Conservation (phyloP, 768 basidiomycete genomes). For the Pulveroboletus sp. region DNA sequence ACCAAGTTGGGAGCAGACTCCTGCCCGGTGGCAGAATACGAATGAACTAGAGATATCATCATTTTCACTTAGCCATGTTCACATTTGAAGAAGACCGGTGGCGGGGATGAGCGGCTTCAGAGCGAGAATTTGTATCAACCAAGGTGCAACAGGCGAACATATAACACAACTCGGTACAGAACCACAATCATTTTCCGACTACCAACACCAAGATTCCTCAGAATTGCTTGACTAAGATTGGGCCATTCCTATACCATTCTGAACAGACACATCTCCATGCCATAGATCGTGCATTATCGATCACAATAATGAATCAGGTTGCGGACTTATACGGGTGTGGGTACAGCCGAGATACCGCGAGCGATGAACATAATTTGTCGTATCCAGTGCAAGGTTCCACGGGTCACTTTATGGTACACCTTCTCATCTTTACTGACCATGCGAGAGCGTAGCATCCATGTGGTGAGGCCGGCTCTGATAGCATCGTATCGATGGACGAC, state of each 20-base stretch:
- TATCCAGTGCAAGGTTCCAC: conserved; percentile 24
- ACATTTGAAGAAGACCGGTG: too few relatives aligned
- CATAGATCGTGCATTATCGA: not conserved
- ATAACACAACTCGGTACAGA: not conserved
- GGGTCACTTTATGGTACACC: too few relatives aligned
- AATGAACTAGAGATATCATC: too few relatives aligned
- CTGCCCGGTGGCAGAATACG: too few relatives aligned
- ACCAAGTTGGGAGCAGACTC: too few relatives aligned
- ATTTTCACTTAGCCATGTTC: too few relatives aligned
- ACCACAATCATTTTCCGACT: not conserved
- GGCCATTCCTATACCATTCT: not conserved
- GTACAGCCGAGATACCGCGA: conserved; percentile 13
- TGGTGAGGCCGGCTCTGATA: conserved; percentile 15
- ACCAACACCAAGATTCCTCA: not conserved
- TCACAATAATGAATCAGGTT: not conserved
- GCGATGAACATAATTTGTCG: conserved; percentile 19
- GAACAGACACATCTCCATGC: not conserved
- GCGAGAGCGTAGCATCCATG: conserved; percentile 27
- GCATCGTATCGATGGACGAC: conserved; percentile 31
- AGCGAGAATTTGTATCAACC: too few relatives aligned
- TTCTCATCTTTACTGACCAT: conserved; percentile 4
- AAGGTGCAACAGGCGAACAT: too few relatives aligned
- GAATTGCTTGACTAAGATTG: not conserved
- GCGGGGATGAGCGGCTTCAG: too few relatives aligned
- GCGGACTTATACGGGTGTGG: not conserved